Evolutionary conservation across 805 yeast species (phyloP).

Genomic region (Lipomyces yamanashiensis): DNA sequence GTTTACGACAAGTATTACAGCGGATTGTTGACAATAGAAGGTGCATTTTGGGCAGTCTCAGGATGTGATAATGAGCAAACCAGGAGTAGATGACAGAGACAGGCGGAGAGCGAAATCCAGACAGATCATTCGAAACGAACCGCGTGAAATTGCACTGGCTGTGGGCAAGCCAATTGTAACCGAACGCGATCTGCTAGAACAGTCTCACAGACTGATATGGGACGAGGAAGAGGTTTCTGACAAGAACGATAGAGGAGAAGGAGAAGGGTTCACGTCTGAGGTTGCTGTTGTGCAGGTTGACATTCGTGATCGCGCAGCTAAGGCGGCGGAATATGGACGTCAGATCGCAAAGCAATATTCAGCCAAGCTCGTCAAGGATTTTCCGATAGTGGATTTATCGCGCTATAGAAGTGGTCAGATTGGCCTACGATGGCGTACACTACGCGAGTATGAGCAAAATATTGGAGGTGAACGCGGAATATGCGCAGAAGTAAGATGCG

Average conservation of each 20-base stretch:
- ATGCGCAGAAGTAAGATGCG: slow-evolving; percentile 24
- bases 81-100: neutral
- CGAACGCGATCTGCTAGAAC: slow-evolving; percentile 26
- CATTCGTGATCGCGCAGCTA: slow-evolving; percentile 8
- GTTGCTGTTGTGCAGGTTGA: neutral
- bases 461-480: slow-evolving; percentile 27
- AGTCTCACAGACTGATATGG: slow-evolving; percentile 22
- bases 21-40: too few relatives aligned
- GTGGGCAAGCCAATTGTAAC: slow-evolving; percentile 11
- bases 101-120: neutral
- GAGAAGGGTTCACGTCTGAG: neutral
- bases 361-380: slow-evolving; percentile 19
- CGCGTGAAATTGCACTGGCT: neutral
- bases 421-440: slow-evolving; percentile 29
- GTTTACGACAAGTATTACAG: too few relatives aligned
- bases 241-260: neutral
- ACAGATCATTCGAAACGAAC: neutral
- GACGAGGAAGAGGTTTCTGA: slow-evolving; percentile 6
- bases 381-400: slow-evolving; percentile 26
- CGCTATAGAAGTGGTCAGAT: slow-evolving; percentile 23
- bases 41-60: neutral
- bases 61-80: neutral
- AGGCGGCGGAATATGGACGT: slow-evolving; percentile 20
- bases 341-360: slow-evolving; percentile 21
- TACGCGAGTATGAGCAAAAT: slow-evolving; percentile 20